Conservation (phyloP, 148 eudicot genomes). For the Chenopodium formosanum region DNA sequence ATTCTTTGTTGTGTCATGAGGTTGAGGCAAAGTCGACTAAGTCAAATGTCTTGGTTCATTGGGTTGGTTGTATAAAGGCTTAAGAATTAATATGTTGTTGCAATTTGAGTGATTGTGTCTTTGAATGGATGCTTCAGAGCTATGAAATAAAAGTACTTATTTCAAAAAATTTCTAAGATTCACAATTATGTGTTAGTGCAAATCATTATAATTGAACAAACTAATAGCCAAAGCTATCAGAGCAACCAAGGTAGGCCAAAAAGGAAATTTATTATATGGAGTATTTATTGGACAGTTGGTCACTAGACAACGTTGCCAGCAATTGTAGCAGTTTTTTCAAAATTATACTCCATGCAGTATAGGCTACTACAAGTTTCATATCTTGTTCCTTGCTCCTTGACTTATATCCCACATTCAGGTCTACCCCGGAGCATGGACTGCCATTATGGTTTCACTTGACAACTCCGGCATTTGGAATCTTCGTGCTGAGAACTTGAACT, state of each 20-base stretch:
- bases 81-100: not conserved
- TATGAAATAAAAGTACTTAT: too few relatives aligned
- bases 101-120: not conserved
- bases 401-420: constrained; percentile 46
- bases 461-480: constrained; percentile 97
- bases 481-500: constrained; percentile 74
- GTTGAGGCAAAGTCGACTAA: not conserved
- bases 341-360: not conserved
- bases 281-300: not conserved
- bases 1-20: too few relatives aligned
- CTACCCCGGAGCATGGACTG: constrained; percentile 98
- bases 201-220: not conserved
- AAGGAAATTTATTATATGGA: not conserved
- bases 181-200: not conserved
- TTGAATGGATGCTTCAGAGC: not conserved
- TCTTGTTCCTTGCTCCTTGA: constrained; percentile 2
- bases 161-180: not conserved
- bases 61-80: not conserved
- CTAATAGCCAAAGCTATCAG: not conserved
- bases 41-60: not conserved
- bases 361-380: not conserved
- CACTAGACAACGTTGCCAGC: not conserved
- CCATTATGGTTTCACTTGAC: constrained; percentile 84
- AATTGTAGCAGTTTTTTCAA: not conserved
- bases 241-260: not conserved